Percentiles rank a stretch among this genome's conserved stretches.
phyloP scores from a whole-genome alignment of 1,284 basidiomycete species.

The Singerocomus inundabilis region DNA sequence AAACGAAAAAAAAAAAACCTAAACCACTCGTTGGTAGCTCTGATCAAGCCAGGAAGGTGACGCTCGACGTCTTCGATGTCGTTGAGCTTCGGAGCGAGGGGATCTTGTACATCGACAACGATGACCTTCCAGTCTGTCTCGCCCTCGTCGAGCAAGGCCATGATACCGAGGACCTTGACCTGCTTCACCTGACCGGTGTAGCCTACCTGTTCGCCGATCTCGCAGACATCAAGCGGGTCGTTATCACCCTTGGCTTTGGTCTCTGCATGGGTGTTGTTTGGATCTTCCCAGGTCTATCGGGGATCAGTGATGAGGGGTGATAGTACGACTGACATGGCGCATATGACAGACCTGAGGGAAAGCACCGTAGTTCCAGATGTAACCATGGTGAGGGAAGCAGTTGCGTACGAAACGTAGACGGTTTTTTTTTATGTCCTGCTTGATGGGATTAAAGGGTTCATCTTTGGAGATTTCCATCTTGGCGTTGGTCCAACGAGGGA shows the following conservation, averaged over 20 bases:
- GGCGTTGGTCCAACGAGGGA: slow-evolving; percentile 99
- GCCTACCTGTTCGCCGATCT: slow-evolving; percentile 99
- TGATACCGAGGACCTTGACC: slow-evolving; percentile 99
- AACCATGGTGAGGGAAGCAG: slow-evolving; percentile 99
- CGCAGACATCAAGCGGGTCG: slow-evolving; percentile 99
- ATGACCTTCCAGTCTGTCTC: slow-evolving; percentile 99
- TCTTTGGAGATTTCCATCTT: slow-evolving; percentile 99
- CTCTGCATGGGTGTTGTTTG: slow-evolving; percentile 83
- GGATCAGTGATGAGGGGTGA: neutral
- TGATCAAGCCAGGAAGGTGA: slow-evolving; percentile 94
- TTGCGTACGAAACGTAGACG: slow-evolving; percentile 97
- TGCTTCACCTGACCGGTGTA: slow-evolving; percentile 99
- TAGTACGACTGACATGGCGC: slow-evolving; percentile 4
- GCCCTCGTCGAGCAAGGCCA: slow-evolving; percentile 97
- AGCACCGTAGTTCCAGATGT: slow-evolving; percentile 98
- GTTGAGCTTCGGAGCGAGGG: slow-evolving; percentile 94
- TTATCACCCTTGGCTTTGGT: slow-evolving; percentile 99
- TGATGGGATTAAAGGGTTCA: slow-evolving; percentile 98
- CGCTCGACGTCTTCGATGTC: slow-evolving; percentile 99
- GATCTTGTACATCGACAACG: slow-evolving; percentile 96
- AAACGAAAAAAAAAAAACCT: slow-evolving; percentile 39
- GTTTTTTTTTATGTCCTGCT: slow-evolving; percentile 97
- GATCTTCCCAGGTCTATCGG: slow-evolving; percentile 97
- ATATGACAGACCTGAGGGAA: slow-evolving; percentile 79
- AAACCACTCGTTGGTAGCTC: slow-evolving; percentile 98